Evolutionary conservation across 139 green algal species (phyloP), one percentile per base, ranked within the genome.

Genomic region (Tetradesmus lagerheimii): DNA sequence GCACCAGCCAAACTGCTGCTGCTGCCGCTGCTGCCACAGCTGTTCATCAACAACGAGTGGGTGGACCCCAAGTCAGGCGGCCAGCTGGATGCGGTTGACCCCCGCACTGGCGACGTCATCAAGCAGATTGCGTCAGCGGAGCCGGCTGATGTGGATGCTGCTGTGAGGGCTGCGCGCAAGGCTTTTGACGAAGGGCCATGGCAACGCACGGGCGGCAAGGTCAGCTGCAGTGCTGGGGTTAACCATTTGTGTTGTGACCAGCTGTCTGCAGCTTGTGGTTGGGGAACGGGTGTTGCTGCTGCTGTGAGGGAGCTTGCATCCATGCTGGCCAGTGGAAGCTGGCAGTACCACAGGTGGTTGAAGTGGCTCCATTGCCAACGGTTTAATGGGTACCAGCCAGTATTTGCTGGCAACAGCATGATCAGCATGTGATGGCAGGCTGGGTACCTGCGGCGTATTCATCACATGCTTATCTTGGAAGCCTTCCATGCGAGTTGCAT

Each of bases 131-230:
- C 84, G 1, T 53, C 39, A 35, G 84, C 84, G 12, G 39, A 93
- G 66, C 83, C 75, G 4, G 93, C 85, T 27, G 95, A 97, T 89
- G 94, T 97, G 18, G 92, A 97, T 78, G 74, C 39, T 62, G 95
- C 95, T 18, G 93, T 97, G 20, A 79, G 81, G 34, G 95, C 93
- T 18, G 95, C 95, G 0, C 85, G 93, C 29, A 93, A 94, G 85
- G 95, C 95, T 0, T 97, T 98, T 87, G 95, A 97, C 77, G 35
- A 93, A 20, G 95, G 95, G 4, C 91, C 91, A 5, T 97, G 95
- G 95, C 86, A 76, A 3, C 39, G 45, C 16, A 86, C 86, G 86
- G 75, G 75, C 20, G 86, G 71, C 34, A 90, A 90, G 86, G 86
- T 90, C 45, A 37, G 80, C 11, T 34, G n/a, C n/a, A n/a, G n/a